Evolutionary conservation across 768 basidiomycete genomes (phyloP), one percentile per base, ranked within the genome.

Genomic region (Lentinula lateritia): DNA sequence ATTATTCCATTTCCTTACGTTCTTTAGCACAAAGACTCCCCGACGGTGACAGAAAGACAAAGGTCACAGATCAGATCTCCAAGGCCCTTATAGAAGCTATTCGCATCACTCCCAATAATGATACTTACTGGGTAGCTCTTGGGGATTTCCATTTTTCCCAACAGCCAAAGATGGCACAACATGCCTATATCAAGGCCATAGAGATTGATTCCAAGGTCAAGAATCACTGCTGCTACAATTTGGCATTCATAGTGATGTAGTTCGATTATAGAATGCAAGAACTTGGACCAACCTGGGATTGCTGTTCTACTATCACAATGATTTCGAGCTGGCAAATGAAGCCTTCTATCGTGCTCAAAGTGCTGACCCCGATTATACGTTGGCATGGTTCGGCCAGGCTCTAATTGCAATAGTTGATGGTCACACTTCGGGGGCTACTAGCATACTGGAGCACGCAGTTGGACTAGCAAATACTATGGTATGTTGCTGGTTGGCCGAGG

Each of bases 371-470:
- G 96, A 98, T 68, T 89, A 88, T 73, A 81, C 89, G 0, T 68
- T 87, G 20, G 88, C 94, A 7, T 99, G 97, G 97, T 79, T 96
- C 20, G 97, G 94, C 1, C 95, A 95, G 71, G 90, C 84, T 3
- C 72, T 93, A 28, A 79, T 92, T 46, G 90, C 90, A 50, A 80
- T 77, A 16, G 69, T 73, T 36, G 83, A 85, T 60, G 83, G 81
- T 3, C 82, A 92, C 58, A 71, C 80, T 35, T 65, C 69, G 5
- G 88, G 94, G 59, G 87, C 91, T 2, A 77, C 78, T 18, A 79
- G 86, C 4, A 71, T 97, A 61, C 81, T 94, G 36, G 85, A 86
- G 62, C 90, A 95, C 72, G 89, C 89, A 10, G 80, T 87, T 18
- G 76, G 81, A 38, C 71, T 94, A 64, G 74, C 80, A 13, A 75